Conservation (phyloP, 2,329 filamentous ascomycete genomes). For the Sporothrix phasma region DNA sequence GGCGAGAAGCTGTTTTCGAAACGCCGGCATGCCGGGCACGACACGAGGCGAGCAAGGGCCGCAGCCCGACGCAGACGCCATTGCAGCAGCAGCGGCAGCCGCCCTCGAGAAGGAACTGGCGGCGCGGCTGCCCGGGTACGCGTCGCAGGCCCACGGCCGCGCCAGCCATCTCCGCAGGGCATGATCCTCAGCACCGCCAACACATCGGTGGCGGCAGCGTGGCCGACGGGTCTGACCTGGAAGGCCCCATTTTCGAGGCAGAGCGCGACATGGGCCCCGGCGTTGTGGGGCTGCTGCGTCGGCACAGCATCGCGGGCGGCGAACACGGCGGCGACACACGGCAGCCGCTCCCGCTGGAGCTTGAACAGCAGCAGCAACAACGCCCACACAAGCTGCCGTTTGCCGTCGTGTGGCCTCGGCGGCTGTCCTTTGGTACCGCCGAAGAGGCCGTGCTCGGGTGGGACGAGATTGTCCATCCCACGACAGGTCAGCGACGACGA, state of each 20-base stretch:
- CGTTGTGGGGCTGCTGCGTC: constrained; percentile 46
- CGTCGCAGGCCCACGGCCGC: constrained; percentile 7
- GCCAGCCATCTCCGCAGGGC: constrained; percentile 36
- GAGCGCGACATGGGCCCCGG: constrained; percentile 31
- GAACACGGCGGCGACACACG: neutral
- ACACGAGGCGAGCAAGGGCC: neutral
- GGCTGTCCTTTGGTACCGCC: constrained; percentile 65
- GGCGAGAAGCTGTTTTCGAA: neutral
- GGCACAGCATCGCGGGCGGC: constrained; percentile 44
- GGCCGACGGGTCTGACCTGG: constrained; percentile 49
- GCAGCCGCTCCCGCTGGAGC: neutral
- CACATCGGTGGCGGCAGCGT: constrained; percentile 48
- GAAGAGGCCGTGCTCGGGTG: constrained; percentile 65
- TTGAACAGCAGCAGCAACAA: neutral
- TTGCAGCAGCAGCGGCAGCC: constrained; percentile 11
- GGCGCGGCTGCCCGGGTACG: neutral
- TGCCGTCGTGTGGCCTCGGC: constrained; percentile 49
- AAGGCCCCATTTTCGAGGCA: constrained; percentile 41
- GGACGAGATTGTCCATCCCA: constrained; percentile 42
- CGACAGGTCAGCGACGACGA: constrained; percentile 20
- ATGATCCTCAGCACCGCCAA: constrained; percentile 33
- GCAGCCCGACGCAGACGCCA: constrained; percentile 6
- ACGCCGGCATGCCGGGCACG: neutral
- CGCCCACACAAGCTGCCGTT: neutral
- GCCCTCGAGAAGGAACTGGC: constrained; percentile 8